Conservation (phyloP, 345 rosid species). For the Clausena lansium region DNA sequence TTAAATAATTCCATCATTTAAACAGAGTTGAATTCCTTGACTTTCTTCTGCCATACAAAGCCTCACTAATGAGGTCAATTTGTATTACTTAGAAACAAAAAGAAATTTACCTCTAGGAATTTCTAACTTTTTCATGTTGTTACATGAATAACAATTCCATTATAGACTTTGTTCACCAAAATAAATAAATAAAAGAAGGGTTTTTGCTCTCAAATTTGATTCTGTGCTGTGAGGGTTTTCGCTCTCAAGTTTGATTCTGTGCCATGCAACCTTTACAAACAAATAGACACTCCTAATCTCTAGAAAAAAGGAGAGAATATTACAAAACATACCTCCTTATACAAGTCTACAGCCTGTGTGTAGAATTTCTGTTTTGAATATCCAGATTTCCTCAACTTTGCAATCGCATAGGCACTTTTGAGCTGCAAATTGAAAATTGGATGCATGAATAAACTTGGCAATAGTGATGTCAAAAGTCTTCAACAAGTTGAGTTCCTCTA, state of each 20-base stretch:
- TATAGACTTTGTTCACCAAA: background rate
- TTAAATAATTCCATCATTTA: background rate
- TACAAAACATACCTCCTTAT: conserved; percentile 62
- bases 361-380: conserved; percentile 79
- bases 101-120: background rate
- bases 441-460: conserved; percentile 1
- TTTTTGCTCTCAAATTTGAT: background rate
- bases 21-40: background rate
- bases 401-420: conserved; percentile 81
- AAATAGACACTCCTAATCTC: background rate
- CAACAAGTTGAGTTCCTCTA: background rate
- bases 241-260: background rate
- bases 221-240: background rate
- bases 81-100: background rate
- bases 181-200: background rate
- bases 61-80: background rate
- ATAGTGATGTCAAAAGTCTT: background rate
- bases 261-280: background rate
- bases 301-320: background rate
- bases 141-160: background rate
- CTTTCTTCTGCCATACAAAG: conserved; percentile 3
- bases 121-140: background rate
- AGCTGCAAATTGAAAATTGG: conserved; percentile 46
- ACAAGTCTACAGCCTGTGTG: conserved; percentile 64
- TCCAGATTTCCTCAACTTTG: conserved; percentile 82